These are phyloP conservation scores for Kazachstania sp. DNA, from an alignment of 1,139 yeast species.

Conservation along the genomic window DNA sequence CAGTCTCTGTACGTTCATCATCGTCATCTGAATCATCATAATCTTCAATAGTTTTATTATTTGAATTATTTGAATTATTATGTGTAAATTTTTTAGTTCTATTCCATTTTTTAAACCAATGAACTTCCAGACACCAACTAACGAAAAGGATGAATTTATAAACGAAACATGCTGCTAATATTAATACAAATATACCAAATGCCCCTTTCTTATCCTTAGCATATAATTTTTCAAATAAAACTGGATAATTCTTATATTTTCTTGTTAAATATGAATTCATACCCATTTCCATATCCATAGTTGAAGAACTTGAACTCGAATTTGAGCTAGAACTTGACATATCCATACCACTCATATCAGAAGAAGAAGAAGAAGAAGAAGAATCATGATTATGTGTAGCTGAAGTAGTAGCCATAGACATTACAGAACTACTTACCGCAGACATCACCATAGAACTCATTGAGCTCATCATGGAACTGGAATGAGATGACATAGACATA, in stretches of 20 bases:
- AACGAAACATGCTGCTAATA: constrained; percentile 49
- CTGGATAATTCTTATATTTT: constrained; percentile 46
- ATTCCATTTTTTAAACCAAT: constrained; percentile 42
- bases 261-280: constrained; percentile 57
- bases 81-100: constrained; percentile 8
- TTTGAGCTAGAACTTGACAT: constrained; percentile 6
- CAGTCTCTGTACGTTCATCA: constrained; percentile 4
- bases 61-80: background rate
- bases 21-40: background rate
- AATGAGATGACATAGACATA: background rate
- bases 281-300: constrained; percentile 23
- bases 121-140: constrained; percentile 56
- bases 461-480: background rate
- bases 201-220: constrained; percentile 54
- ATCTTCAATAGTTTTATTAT: background rate
- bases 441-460: constrained; percentile 2
- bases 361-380: too few relatives aligned
- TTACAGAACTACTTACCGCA: background rate
- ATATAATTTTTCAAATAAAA: constrained; percentile 44
- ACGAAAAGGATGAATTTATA: constrained; percentile 52
- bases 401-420: constrained; percentile 3
- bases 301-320: background rate
- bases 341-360: constrained; percentile 11
- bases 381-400: background rate
- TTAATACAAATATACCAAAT: constrained; percentile 59